Base-by-base conservation (phyloP, 2,329 filamentous ascomycete genomes). In the Epichloe festucae region DNA sequence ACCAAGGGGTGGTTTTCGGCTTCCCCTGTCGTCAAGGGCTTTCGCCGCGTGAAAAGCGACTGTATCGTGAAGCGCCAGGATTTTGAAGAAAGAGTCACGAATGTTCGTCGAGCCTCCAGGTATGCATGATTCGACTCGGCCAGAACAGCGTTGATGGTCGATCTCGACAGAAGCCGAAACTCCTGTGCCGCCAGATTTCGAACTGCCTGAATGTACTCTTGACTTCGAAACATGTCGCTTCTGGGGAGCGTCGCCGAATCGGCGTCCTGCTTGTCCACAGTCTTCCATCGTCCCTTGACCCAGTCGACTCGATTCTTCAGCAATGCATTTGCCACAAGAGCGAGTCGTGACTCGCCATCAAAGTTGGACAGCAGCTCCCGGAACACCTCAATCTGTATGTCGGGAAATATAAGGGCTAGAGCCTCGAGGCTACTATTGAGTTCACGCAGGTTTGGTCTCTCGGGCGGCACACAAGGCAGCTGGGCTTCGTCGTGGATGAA, bases 51-150 rank as follows among this genome's bases (percentile, higher is more conserved):
- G 58, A 90, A 78, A n/a, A 90, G 72, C 8, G 78, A 81, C 1
- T 84, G 81, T 50, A 91, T 73, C 38, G 84, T 82, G 54, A 84
- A 86, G 46, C 85, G 78, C 87, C 87, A 93, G 36, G 87, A 88
- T 64, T 82, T 86, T 44, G 79, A 78, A 6, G 83, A 82, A 12
- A 91, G 67, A 1, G 75, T 76, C 50, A 86, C 77, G 15, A 93
- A 76, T 2, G 83, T 86, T 15, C 77, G 78, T 38, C 87, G 77
- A 12, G 85, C 82, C 34, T 83, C 77, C 21, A 84, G 79, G 60
- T 91, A 93, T 8, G 83, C 85, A 66, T 87, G 82, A 67, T 93
- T 93, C 61, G 78, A 81, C 65, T 93, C 87, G 48, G 86, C 87
- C 46, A 93, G 75, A 7, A 93, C 86, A 8, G 84, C 87, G 61